phyloP scores from a whole-genome alignment of 2,329 filamentous ascomycete genomes.

The Aspergillus japonicus region DNA sequence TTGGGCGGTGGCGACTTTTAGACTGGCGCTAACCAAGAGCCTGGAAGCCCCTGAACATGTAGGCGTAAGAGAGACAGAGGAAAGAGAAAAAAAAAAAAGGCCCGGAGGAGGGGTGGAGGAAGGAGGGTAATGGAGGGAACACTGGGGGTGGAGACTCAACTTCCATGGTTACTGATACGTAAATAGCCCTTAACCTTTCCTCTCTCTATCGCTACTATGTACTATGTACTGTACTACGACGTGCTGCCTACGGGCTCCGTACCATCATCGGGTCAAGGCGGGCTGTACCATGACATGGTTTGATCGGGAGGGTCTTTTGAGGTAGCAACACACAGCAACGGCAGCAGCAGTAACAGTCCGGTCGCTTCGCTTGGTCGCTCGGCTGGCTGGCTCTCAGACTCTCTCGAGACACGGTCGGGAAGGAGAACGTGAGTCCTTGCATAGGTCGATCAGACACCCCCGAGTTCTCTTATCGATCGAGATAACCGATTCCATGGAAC shows the following conservation, averaged over 20 bases:
- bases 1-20: slow-evolving; percentile 8
- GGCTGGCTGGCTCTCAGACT: not conserved
- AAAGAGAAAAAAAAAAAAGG: not conserved
- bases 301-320: not conserved
- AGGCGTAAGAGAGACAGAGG: not conserved
- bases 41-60: slow-evolving; percentile 2
- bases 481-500: slow-evolving; percentile 5
- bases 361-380: no score
- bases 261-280: not conserved
- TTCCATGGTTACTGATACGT: slow-evolving; percentile 3
- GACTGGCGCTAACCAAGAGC: slow-evolving; percentile 4
- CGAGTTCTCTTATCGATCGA: not conserved
- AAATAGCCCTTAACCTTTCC: not conserved
- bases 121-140: not conserved
- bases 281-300: not conserved
- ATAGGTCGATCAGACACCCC: not conserved
- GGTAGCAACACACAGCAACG: not conserved
- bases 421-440: not conserved
- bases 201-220: no score
- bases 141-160: slow-evolving; percentile 5
- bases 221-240: not conserved
- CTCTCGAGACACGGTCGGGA: not conserved
- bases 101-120: not conserved
- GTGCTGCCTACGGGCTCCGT: not conserved
- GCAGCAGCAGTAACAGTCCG: not conserved